phyloP scores from a whole-genome alignment of 2,329 filamentous ascomycete species.

The Anisogramma anomala region DNA sequence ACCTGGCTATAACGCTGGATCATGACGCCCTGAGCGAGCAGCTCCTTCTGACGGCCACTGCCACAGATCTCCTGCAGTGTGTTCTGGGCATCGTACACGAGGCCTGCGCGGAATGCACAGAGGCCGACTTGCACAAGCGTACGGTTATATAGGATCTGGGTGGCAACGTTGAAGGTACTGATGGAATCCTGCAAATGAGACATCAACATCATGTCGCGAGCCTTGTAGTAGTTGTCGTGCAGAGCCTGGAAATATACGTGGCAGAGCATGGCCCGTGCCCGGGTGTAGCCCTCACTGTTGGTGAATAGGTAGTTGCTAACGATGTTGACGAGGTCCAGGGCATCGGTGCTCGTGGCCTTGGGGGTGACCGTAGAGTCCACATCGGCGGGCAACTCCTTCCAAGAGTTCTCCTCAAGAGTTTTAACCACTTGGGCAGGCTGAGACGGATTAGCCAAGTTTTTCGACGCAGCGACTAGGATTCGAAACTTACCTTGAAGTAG shows the following conservation, averaged over 20 bases:
- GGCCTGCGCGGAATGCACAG: conserved; percentile 92
- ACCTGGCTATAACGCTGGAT: conserved; percentile 96
- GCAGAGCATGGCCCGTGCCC: conserved; percentile 92
- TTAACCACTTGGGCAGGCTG: conserved; percentile 81
- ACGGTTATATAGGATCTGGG: conserved; percentile 97
- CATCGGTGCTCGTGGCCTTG: conserved; percentile 55
- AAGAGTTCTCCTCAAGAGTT: conserved; percentile 88
- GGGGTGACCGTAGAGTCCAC: conserved; percentile 75
- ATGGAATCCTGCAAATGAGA: conserved; percentile 98
- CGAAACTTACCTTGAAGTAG: conserved; percentile 74
- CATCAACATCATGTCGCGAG: conserved; percentile 99
- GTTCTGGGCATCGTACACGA: conserved; percentile 95
- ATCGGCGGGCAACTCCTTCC: conserved; percentile 62
- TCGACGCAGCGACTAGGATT: neutral
- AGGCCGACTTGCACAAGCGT: conserved; percentile 96
- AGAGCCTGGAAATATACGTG: conserved; percentile 97
- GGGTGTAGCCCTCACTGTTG: conserved; percentile 89
- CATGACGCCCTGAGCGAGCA: conserved; percentile 94
- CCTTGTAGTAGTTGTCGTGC: conserved; percentile 95
- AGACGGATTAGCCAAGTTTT: conserved; percentile 16
- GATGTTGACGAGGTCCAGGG: conserved; percentile 64
- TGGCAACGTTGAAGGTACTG: conserved; percentile 88
- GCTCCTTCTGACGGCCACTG: conserved; percentile 93
- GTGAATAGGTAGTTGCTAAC: conserved; percentile 93
- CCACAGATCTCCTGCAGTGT: conserved; percentile 97